These are phyloP conservation scores for Russula abietina DNA, from an alignment of 768 basidiomycete genomes.

Conservation along the genomic window DNA sequence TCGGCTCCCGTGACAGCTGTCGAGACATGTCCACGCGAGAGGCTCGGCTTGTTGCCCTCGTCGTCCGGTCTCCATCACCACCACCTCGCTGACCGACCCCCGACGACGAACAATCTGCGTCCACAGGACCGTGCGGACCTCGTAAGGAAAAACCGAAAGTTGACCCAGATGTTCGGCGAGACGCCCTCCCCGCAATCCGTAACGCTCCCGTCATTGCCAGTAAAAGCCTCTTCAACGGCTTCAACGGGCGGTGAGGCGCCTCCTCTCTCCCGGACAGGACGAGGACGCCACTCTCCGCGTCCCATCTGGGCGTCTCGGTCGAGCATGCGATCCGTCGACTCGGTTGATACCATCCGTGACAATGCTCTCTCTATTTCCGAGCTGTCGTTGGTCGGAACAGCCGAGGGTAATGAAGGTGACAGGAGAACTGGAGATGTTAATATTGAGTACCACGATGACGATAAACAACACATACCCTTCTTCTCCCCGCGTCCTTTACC, in stretches of 20 bases:
- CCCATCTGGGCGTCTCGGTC: not conserved
- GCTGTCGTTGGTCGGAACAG: slow-evolving; percentile 3
- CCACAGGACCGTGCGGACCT: slow-evolving; percentile 64
- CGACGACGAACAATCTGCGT: slow-evolving; percentile 62
- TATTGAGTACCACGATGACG: slow-evolving; percentile 68
- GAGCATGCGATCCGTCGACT: not conserved
- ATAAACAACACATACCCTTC: slow-evolving; percentile 29
- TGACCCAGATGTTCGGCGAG: slow-evolving; percentile 74
- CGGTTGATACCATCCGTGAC: slow-evolving; percentile 31
- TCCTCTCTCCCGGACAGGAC: not conserved
- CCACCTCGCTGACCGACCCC: slow-evolving; percentile 38
- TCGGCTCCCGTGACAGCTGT: slow-evolving; percentile 9
- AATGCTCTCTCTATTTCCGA: slow-evolving; percentile 30
- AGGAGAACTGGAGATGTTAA: slow-evolving; percentile 26
- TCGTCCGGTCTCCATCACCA: slow-evolving; percentile 11
- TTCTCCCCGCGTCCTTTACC: slow-evolving; percentile 1
- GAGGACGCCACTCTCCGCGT: not conserved
- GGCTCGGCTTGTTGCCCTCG: slow-evolving; percentile 6
- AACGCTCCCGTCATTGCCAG: slow-evolving; percentile 11
- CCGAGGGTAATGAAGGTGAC: slow-evolving; percentile 4
- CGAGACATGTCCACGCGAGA: slow-evolving; percentile 21
- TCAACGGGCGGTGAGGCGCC: not conserved
- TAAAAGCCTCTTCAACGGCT: not conserved
- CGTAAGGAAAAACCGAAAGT: slow-evolving; percentile 67
- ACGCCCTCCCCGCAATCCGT: slow-evolving; percentile 36